phyloP scores from a whole-genome alignment of 768 basidiomycete genomes.

The Hygrophorus pudorinus region DNA sequence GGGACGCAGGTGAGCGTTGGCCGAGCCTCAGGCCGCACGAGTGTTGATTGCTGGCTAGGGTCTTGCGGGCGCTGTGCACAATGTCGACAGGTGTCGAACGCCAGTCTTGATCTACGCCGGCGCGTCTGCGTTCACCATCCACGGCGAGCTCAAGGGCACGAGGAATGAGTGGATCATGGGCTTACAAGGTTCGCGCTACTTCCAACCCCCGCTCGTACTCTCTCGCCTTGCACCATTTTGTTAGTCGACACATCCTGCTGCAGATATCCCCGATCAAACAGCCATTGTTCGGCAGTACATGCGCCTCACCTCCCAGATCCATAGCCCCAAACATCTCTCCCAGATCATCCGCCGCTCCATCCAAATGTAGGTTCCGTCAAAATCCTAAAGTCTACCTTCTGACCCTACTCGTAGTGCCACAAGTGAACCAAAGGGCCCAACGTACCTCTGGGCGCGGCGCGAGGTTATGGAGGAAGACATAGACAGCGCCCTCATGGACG shows the following conservation, averaged over 20 bases:
- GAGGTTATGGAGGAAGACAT: constrained; percentile 63
- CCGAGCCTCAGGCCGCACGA: too few species aligned
- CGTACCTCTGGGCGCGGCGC: constrained; percentile 66
- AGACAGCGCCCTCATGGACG: constrained; percentile 24
- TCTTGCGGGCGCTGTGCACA: constrained; percentile 63
- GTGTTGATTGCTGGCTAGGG: constrained; percentile 26
- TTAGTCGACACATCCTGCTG: too few species aligned
- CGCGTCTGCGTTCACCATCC: constrained; percentile 47
- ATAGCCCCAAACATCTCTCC: constrained; percentile 41
- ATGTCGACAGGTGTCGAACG: constrained; percentile 48
- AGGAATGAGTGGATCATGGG: constrained; percentile 73
- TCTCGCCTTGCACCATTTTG: too few species aligned
- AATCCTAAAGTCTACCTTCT: not conserved
- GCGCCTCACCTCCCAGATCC: constrained; percentile 53
- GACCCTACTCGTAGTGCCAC: constrained; percentile 34
- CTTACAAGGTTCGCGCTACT: constrained; percentile 40
- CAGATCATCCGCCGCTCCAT: constrained; percentile 46
- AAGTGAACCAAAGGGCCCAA: constrained; percentile 65
- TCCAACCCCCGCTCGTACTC: not conserved
- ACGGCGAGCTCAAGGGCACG: constrained; percentile 48
- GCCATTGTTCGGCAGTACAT: constrained; percentile 69
- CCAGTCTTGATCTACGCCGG: constrained; percentile 70
- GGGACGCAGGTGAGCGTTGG: too few species aligned
- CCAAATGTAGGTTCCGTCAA: constrained; percentile 45
- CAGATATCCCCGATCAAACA: constrained; percentile 64